phyloP scores from a whole-genome alignment of 345 rosid species.

The Firmiana major region DNA sequence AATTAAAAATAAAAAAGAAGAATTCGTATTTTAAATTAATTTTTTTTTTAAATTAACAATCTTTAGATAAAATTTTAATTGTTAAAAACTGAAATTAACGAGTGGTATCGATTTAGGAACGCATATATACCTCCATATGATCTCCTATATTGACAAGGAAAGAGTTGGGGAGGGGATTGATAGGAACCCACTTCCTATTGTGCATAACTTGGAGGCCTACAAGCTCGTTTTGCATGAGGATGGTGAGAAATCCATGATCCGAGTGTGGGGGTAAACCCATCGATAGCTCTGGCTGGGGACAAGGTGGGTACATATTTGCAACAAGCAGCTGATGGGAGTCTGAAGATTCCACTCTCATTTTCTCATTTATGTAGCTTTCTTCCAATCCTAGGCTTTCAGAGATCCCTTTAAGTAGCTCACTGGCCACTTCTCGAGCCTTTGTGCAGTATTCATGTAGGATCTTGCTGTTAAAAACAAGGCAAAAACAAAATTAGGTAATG shows the following conservation, averaged over 20 bases:
- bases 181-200: slow-evolving; percentile 28
- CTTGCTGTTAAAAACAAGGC: background rate
- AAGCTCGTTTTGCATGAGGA: slow-evolving; percentile 25
- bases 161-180: slow-evolving; percentile 24
- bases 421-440: slow-evolving; percentile 21
- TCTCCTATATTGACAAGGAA: slow-evolving; percentile 34
- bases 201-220: slow-evolving; percentile 28
- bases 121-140: slow-evolving; percentile 21
- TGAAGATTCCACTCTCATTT: slow-evolving; percentile 9
- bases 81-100: too few species aligned
- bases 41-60: too few species aligned
- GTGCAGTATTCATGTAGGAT: slow-evolving; percentile 23
- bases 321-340: slow-evolving; percentile 25
- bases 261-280: slow-evolving; percentile 31
- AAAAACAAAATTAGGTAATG: background rate
- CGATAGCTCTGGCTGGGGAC: slow-evolving; percentile 35
- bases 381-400: slow-evolving; percentile 34
- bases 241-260: background rate
- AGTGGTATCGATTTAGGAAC: too few species aligned
- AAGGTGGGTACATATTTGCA: slow-evolving; percentile 35
- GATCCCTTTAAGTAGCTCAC: slow-evolving; percentile 25
- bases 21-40: too few species aligned
- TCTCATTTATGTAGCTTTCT: slow-evolving; percentile 20
- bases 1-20: too few species aligned
- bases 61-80: too few species aligned